Conservation (phyloP, 2,329 filamentous ascomycete genomes). For the Pyrenochaeta sp. region DNA sequence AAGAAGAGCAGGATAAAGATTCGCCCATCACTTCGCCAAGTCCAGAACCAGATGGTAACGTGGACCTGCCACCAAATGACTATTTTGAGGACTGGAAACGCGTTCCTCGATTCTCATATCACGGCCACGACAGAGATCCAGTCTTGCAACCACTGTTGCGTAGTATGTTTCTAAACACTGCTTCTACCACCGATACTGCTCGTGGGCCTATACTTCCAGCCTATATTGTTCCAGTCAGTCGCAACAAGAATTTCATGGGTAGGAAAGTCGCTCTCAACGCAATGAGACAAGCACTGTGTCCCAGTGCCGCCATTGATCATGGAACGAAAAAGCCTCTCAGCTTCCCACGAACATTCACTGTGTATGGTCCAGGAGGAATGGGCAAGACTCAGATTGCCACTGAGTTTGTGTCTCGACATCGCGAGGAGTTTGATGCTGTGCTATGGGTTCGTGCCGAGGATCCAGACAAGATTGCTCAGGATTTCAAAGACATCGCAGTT, state of each 20-base stretch:
- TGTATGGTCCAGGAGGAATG: constrained; percentile 20
- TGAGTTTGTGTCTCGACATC: constrained; percentile 9
- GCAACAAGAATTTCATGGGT: constrained; percentile 5
- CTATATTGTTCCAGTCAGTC: constrained; percentile 4
- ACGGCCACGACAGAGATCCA: constrained; percentile 1
- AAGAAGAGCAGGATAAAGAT: background rate
- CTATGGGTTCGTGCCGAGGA: constrained; percentile 20
- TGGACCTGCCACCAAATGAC: background rate
- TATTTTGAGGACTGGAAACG: background rate
- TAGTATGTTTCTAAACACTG: background rate
- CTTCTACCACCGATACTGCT: background rate
- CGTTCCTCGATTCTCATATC: background rate
- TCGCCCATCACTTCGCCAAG: background rate
- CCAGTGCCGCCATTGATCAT: background rate
- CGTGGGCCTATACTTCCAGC: constrained; percentile 4
- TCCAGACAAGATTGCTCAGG: constrained; percentile 7
- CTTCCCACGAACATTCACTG: constrained; percentile 3
- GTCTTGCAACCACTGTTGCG: background rate
- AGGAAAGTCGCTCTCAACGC: background rate
- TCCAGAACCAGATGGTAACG: background rate
- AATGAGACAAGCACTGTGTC: background rate
- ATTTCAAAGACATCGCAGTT: constrained; percentile 9
- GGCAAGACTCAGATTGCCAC: constrained; percentile 24
- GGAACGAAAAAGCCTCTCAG: background rate
- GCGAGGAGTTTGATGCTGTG: constrained; percentile 16